Evolutionary conservation across 2,329 filamentous ascomycete species (phyloP).

Genomic region (Bipolaris bicolor): DNA sequence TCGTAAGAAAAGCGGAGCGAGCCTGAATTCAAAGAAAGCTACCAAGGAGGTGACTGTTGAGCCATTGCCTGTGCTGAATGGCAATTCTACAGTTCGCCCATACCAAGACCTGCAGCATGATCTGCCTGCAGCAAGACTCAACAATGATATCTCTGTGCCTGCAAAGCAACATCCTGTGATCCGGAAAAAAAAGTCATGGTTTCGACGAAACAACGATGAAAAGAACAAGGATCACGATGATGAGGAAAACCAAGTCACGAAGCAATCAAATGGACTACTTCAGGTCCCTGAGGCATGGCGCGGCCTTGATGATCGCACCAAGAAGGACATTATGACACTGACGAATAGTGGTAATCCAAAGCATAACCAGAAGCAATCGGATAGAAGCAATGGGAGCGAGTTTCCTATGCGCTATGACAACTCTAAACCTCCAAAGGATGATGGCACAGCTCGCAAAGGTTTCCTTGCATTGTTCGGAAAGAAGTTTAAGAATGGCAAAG

Average conservation of each 20-base stretch:
- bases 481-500: conserved; percentile 53
- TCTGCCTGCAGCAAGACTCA: conserved; percentile 24
- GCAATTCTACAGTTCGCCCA: conserved; percentile 22
- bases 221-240: conserved; percentile 36
- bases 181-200: conserved; percentile 58
- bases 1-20: conserved; percentile 55
- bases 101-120: conserved; percentile 31
- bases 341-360: conserved; percentile 16
- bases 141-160: conserved; percentile 11
- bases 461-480: conserved; percentile 62
- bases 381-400: conserved; percentile 48
- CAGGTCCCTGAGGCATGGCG: conserved; percentile 47
- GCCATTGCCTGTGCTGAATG: conserved; percentile 23
- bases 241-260: conserved; percentile 38
- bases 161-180: conserved; percentile 37
- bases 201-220: conserved; percentile 46
- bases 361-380: conserved; percentile 30
- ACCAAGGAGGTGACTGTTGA: conserved; percentile 20
- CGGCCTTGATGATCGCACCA: conserved; percentile 45
- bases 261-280: conserved; percentile 32
- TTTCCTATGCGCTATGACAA: conserved; percentile 51
- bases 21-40: conserved; percentile 30
- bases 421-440: conserved; percentile 42
- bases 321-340: conserved; percentile 19
- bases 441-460: conserved; percentile 48